These are phyloP conservation scores for Xylaria digitata DNA, from an alignment of 2,329 filamentous ascomycete genomes.

Conservation along the genomic window DNA sequence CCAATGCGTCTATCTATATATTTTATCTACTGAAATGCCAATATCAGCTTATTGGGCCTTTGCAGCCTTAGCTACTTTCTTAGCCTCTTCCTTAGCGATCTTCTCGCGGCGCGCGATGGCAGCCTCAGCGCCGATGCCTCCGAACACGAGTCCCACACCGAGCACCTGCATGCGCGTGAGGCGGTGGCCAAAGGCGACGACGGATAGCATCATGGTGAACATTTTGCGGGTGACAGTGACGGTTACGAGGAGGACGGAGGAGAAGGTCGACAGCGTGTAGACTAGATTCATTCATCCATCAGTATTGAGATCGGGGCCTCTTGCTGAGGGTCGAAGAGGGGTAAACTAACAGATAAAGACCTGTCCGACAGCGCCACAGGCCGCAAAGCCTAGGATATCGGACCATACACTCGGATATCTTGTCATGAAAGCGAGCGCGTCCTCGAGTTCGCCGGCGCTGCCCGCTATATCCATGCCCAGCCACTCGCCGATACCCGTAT, in stretches of 20 bases:
- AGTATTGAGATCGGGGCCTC: conserved; percentile 1
- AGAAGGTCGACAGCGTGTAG: conserved; percentile 93
- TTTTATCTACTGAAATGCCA: background rate
- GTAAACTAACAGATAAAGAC: conserved; percentile 84
- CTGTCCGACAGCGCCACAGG: conserved; percentile 91
- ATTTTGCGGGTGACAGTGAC: conserved; percentile 98
- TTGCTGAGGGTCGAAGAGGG: background rate
- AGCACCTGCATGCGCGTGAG: conserved; percentile 92
- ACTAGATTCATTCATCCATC: conserved; percentile 58
- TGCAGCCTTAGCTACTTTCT: conserved; percentile 57
- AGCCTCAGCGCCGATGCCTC: conserved; percentile 92
- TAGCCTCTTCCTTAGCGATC: conserved; percentile 77
- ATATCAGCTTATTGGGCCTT: conserved; percentile 39
- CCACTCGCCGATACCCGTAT: conserved; percentile 72
- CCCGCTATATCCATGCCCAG: conserved; percentile 73
- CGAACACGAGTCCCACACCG: conserved; percentile 92
- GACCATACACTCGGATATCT: conserved; percentile 84
- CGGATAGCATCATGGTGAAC: conserved; percentile 98
- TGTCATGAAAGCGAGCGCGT: conserved; percentile 83
- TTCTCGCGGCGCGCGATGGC: conserved; percentile 85
- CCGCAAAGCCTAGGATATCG: conserved; percentile 89
- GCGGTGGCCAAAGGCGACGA: conserved; percentile 91
- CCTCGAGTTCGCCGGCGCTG: conserved; percentile 78
- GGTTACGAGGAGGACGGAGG: conserved; percentile 89
- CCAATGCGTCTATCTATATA: background rate